Conservation (phyloP, 2,329 filamentous ascomycete species). For the Trichoderma cornu-damae region DNA sequence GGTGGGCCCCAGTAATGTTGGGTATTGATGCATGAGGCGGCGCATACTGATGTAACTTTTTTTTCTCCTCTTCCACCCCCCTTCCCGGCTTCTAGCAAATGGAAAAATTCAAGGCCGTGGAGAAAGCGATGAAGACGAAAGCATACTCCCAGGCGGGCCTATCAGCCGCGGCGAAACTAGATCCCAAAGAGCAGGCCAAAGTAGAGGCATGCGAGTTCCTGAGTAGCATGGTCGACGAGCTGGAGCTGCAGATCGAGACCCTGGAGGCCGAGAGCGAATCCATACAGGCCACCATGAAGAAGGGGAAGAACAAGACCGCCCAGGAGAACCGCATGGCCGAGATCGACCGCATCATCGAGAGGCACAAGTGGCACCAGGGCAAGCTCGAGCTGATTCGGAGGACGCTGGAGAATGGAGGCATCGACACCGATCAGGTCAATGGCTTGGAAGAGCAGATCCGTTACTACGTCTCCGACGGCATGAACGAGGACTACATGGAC, state of each 20-base stretch:
- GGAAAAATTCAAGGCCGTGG: conserved; percentile 99
- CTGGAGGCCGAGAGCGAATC: conserved; percentile 85
- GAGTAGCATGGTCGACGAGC: conserved; percentile 78
- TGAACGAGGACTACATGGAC: conserved; percentile 84
- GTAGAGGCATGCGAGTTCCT: conserved; percentile 83
- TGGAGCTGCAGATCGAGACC: conserved; percentile 88
- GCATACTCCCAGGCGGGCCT: conserved; percentile 98
- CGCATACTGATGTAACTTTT: conserved; percentile 7
- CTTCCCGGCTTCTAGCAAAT: conserved; percentile 73
- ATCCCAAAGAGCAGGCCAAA: conserved; percentile 97
- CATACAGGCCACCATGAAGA: conserved; percentile 86
- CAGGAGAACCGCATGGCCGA: conserved; percentile 86
- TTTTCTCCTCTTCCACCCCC: no score
- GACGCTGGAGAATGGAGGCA: conserved; percentile 84
- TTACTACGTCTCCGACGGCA: conserved; percentile 90
- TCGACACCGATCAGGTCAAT: conserved; percentile 81
- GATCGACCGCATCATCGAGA: conserved; percentile 77
- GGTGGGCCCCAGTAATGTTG: conserved; percentile 31
- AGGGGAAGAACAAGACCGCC: conserved; percentile 78
- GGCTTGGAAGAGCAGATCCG: conserved; percentile 88
- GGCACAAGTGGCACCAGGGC: conserved; percentile 93
- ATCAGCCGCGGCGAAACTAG: conserved; percentile 83
- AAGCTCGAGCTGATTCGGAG: conserved; percentile 88
- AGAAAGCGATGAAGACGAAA: conserved; percentile 99
- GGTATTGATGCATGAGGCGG: conserved; percentile 11